phyloP scores from a whole-genome alignment of 495 filamentous ascomycete genomes.

The Aspergillus homomorphus region DNA sequence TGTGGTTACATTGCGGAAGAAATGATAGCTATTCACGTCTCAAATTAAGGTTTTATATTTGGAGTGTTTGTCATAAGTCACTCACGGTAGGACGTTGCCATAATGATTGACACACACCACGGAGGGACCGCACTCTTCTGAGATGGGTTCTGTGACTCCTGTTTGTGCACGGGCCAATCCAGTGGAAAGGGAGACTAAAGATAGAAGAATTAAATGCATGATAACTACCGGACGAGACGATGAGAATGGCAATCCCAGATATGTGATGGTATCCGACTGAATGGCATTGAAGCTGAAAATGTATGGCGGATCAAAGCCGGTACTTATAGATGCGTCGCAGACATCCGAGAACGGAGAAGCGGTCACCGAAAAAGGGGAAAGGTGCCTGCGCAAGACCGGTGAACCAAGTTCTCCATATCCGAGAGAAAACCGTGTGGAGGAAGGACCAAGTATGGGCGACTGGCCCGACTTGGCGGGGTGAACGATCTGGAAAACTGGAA shows the following conservation, averaged over 20 bases:
- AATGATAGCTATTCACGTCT: constrained; percentile 25
- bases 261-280: not conserved
- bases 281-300: not conserved
- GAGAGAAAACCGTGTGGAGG: not conserved
- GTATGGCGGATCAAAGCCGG: not conserved
- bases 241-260: not conserved
- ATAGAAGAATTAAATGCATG: not conserved
- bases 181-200: not conserved
- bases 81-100: constrained; percentile 20
- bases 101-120: constrained; percentile 30
- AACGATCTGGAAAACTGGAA: too few relatives aligned
- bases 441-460: not conserved
- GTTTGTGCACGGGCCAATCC: constrained; percentile 10
- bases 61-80: not conserved
- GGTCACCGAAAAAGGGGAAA: not conserved
- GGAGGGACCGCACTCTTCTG: constrained; percentile 14
- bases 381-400: not conserved
- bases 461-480: not conserved
- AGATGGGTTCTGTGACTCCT: constrained; percentile 12
- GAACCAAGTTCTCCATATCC: not conserved
- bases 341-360: not conserved
- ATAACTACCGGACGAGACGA: not conserved
- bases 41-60: not conserved
- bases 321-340: not conserved
- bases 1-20: constrained; percentile 22